Evolutionary conservation across 2,329 filamentous ascomycete genomes (phyloP), one percentile per base, ranked within the genome.

Genomic region (Talaromyces sp.): DNA sequence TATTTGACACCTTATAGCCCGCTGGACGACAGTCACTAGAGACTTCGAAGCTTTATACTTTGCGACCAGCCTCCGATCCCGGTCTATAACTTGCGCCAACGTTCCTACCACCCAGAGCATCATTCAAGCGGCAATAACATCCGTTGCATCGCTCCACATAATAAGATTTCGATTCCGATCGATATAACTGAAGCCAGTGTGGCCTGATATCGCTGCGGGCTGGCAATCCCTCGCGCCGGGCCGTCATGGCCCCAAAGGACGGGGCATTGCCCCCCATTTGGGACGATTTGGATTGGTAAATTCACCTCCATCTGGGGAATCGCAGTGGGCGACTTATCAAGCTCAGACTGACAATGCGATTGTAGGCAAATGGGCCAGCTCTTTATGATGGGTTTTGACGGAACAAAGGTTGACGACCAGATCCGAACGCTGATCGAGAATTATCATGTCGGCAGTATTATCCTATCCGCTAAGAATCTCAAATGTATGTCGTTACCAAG

Each of bases 361-460:
- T 85, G 93, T 63, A 78, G 76, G 67, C 76, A 78, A 68, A 77
- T 78, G 71, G 81, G 81, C 65, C 81, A 84, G 75, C 73, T 84
- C 65, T 84, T 84, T 72, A 83, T 84, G 80, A 85, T 86, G 83
- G 84, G 84, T 68, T 87, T 86, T 68, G 84, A 87, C 75, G 84
- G 84, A 51, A 85, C 83, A 43, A 77, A 78, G 43, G 81, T 86
- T 58, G 85, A 82, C 63, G 81, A 82, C 53, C 81, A 86, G 70
- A 85, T 87, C 65, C 80, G 79, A 63, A 79, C 79, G 48, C 78
- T 87, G 43, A 86, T 87, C 65, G 80, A 85, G 66, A 76, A 85
- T 63, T 81, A 86, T 71, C 89, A 97, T 71, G 81, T 99, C 50
- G 94, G 94, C 57, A 94, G 91, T 54, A 89, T 97, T 68, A 69